Percentiles rank a stretch among this genome's conserved stretches.
Conservation (phyloP, 805 yeast genomes). For the Spathaspora passalidarum region DNA sequence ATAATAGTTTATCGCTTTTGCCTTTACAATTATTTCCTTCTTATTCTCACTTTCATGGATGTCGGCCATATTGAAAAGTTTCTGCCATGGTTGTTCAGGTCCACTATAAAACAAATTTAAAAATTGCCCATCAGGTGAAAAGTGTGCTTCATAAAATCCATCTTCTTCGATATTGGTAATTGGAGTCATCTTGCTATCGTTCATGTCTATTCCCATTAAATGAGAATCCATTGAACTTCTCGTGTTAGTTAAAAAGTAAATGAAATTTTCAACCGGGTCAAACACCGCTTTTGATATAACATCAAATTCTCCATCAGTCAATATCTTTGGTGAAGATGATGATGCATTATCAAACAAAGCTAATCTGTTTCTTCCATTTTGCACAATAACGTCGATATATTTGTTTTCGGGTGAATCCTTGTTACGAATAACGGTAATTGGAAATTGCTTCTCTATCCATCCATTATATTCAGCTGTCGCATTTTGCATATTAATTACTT, state of each 20-base stretch:
- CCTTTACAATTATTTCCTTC: slow-evolving; percentile 12
- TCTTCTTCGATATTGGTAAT: slow-evolving; percentile 50
- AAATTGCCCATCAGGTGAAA: slow-evolving; percentile 72
- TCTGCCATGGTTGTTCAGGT: slow-evolving; percentile 78
- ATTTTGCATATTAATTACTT: slow-evolving; percentile 31
- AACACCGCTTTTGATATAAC: slow-evolving; percentile 57
- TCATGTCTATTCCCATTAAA: slow-evolving; percentile 56
- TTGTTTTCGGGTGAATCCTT: slow-evolving; percentile 23
- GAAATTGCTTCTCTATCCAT: slow-evolving; percentile 54
- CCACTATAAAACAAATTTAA: slow-evolving; percentile 67
- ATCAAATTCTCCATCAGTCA: slow-evolving; percentile 79
- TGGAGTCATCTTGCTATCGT: slow-evolving; percentile 28
- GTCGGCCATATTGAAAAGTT: slow-evolving; percentile 45
- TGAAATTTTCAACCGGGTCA: slow-evolving; percentile 38
- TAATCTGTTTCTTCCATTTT: slow-evolving; percentile 61
- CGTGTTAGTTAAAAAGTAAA: slow-evolving; percentile 68
- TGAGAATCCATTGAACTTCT: slow-evolving; percentile 81
- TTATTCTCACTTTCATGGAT: slow-evolving; percentile 15
- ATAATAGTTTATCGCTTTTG: slow-evolving; percentile 16
- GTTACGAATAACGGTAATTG: slow-evolving; percentile 14
- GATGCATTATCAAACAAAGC: slow-evolving; percentile 56
- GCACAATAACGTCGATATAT: slow-evolving; percentile 70
- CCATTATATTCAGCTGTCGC: slow-evolving; percentile 46
- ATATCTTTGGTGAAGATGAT: slow-evolving; percentile 34
- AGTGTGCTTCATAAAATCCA: slow-evolving; percentile 66